A percentile compares a stretch with the other conserved stretches of the same genome.
phyloP scores from a whole-genome alignment of 1,139 yeast species.

The Scheffersomyces titani region DNA sequence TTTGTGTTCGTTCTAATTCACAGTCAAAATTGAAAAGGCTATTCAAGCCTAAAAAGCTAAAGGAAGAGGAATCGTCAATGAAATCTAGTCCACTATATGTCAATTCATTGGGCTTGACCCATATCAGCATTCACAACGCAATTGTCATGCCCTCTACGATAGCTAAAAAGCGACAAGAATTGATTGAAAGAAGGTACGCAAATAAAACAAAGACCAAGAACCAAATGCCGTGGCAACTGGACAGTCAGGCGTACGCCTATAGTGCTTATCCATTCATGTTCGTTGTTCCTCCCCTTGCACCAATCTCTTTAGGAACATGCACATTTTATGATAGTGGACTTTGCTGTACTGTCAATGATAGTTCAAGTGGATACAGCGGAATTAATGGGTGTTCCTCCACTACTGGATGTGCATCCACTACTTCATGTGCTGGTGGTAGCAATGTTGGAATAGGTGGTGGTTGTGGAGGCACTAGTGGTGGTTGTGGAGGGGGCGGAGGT shows the following conservation, averaged over 20 bases:
- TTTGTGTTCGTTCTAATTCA: slow-evolving; percentile 7
- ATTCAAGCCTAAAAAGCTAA: slow-evolving; percentile 5
- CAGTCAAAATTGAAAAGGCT: slow-evolving; percentile 7
- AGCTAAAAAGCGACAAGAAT: background rate
- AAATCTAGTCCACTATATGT: slow-evolving; percentile 3
- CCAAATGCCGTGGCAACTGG: slow-evolving; percentile 8
- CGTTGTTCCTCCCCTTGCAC: slow-evolving; percentile 12
- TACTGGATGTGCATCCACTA: background rate
- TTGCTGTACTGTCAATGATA: slow-evolving; percentile 12
- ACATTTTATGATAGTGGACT: slow-evolving; percentile 10
- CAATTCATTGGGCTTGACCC: slow-evolving; percentile 13
- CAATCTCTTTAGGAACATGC: slow-evolving; percentile 7
- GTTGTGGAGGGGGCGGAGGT: background rate
- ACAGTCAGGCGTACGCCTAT: background rate
- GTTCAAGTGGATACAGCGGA: slow-evolving; percentile 2
- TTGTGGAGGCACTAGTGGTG: background rate
- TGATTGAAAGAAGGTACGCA: background rate
- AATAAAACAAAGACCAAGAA: background rate
- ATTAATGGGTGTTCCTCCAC: slow-evolving; percentile 1
- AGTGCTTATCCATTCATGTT: slow-evolving; percentile 7
- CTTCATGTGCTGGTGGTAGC: background rate
- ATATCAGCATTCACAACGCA: slow-evolving; percentile 20
- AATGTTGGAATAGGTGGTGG: background rate
- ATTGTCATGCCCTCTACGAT: slow-evolving; percentile 9
- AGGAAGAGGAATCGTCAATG: background rate